Conservation (phyloP, 1,284 basidiomycete species). For the Malassezia psittaci region DNA sequence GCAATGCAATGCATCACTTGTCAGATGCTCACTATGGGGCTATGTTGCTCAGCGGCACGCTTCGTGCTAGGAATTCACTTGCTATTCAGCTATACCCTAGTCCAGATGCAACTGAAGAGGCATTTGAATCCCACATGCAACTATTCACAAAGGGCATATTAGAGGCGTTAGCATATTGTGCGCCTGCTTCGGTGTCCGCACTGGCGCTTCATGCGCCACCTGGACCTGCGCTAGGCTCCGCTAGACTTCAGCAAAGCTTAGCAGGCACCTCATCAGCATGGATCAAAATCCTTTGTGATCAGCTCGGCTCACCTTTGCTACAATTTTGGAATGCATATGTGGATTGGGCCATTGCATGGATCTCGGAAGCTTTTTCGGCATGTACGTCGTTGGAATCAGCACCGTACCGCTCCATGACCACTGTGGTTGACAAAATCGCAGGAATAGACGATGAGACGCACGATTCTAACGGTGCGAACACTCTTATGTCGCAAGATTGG, state of each 20-base stretch:
- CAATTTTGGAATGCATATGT: conserved; percentile 15
- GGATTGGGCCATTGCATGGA: conserved; percentile 12
- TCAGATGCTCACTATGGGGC: conserved; percentile 7
- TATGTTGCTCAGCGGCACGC: not conserved
- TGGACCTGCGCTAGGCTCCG: not conserved
- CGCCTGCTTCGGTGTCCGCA: conserved; percentile 11
- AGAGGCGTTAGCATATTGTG: conserved; percentile 14
- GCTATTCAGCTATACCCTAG: not conserved
- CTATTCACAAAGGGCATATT: conserved; percentile 11
- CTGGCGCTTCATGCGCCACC: not conserved
- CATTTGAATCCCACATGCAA: not conserved
- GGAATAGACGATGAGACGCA: not conserved
- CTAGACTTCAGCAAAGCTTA: conserved; percentile 12
- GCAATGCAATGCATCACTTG: conserved; percentile 4
- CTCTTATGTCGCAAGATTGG: not conserved
- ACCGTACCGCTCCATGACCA: not conserved
- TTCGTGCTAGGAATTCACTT: not conserved
- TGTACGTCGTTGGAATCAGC: not conserved
- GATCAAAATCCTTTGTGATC: not conserved
- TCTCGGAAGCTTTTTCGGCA: conserved; percentile 5
- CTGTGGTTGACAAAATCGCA: conserved; percentile 6
- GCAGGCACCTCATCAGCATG: not conserved
- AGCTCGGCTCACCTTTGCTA: conserved; percentile 2
- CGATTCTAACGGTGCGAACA: not conserved
- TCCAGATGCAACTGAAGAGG: not conserved